Conservation (phyloP, 257 asterid genomes). For the Solanum ossicruentum region DNA sequence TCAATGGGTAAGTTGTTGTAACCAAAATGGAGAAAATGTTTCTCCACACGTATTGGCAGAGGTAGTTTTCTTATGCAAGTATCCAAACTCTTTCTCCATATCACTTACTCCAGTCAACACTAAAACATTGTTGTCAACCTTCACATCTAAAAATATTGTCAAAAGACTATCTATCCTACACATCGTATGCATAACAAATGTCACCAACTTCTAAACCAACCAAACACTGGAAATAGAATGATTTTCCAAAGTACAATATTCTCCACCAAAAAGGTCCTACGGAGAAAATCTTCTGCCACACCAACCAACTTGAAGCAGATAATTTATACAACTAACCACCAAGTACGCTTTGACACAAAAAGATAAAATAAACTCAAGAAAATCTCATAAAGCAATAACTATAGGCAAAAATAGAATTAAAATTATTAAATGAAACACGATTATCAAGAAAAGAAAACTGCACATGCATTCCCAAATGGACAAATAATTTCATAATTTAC, state of each 20-base stretch:
- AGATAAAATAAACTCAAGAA: neutral
- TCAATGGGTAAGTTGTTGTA: no score
- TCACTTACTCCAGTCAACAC: neutral
- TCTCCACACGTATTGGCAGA: neutral
- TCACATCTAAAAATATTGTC: neutral
- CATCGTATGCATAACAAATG: neutral
- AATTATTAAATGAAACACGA: neutral
- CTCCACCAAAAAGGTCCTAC: neutral
- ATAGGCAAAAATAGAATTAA: neutral
- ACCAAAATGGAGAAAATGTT: neutral
- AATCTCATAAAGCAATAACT: neutral
- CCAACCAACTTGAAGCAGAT: neutral
- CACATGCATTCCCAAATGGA: neutral
- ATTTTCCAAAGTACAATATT: neutral
- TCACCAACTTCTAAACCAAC: neutral
- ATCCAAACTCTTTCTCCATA: neutral
- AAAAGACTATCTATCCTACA: neutral
- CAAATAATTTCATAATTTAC: neutral
- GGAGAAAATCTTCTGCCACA: neutral
- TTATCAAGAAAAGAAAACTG: neutral
- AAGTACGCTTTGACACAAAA: neutral
- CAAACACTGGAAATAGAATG: neutral
- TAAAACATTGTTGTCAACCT: neutral
- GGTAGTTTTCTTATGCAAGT: neutral
- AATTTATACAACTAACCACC: neutral